A percentile compares a stretch with the other conserved stretches of the same genome.
Evolutionary conservation across 2,329 filamentous ascomycete genomes (phyloP).

Genomic region (Alternaria novae-zelandiae): DNA sequence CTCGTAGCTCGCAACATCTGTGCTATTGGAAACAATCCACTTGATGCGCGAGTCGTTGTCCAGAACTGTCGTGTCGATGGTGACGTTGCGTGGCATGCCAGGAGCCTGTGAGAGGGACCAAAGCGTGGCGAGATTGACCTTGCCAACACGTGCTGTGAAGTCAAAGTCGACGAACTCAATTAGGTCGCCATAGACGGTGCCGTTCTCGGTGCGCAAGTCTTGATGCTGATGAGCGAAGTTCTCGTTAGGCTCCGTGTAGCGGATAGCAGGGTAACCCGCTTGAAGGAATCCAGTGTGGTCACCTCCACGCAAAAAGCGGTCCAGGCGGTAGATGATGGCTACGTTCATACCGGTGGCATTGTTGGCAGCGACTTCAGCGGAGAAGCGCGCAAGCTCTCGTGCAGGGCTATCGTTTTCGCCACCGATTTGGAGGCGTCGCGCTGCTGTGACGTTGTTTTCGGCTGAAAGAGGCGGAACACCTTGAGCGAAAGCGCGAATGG

Average conservation of each 20-base stretch:
- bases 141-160: constrained; percentile 60
- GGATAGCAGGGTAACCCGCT: constrained; percentile 61
- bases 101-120: constrained; percentile 63
- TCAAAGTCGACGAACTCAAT: constrained; percentile 64
- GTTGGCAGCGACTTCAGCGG: constrained; percentile 62
- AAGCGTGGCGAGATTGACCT: constrained; percentile 62
- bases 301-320: constrained; percentile 63
- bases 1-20: constrained; percentile 58
- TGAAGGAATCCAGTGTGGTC: constrained; percentile 64
- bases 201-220: constrained; percentile 57
- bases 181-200: constrained; percentile 62
- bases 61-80: constrained; percentile 54
- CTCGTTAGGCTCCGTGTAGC: constrained; percentile 66
- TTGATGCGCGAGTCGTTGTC: constrained; percentile 59
- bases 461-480: constrained; percentile 51
- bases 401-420: constrained; percentile 63
- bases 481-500: constrained; percentile 63
- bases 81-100: constrained; percentile 58
- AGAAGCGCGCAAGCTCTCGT: constrained; percentile 62
- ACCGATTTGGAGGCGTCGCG: constrained; percentile 50
- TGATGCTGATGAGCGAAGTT: constrained; percentile 66
- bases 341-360: constrained; percentile 61
- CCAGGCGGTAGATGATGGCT: constrained; percentile 62
- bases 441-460: constrained; percentile 49
- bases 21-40: constrained; percentile 54